Conservation (phyloP, 1,284 basidiomycete genomes). For the Hypsizygus ulmarius region DNA sequence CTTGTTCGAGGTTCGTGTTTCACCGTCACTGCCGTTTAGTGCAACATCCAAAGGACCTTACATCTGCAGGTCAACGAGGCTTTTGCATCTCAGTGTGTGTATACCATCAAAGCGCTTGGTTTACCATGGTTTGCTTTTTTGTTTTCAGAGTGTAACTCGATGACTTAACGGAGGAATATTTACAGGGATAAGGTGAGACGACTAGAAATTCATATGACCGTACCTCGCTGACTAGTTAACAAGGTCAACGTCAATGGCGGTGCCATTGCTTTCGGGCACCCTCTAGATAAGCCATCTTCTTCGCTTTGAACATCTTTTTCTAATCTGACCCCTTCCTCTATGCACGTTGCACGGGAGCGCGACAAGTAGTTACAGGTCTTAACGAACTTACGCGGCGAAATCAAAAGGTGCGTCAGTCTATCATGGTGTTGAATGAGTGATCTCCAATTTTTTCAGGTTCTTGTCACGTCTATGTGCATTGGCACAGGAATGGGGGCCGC, state of each 20-base stretch:
- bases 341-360: constrained; percentile 79
- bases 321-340: constrained; percentile 23
- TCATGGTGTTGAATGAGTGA: constrained; percentile 3
- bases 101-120: constrained; percentile 72
- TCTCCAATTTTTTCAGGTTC: constrained; percentile 40
- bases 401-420: constrained; percentile 56
- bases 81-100: constrained; percentile 86
- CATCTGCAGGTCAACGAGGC: constrained; percentile 83
- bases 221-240: constrained; percentile 28
- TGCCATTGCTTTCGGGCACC: constrained; percentile 86
- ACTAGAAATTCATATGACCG: not conserved
- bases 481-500: constrained; percentile 91
- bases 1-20: constrained; percentile 64
- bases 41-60: not conserved
- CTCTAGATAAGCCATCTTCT: constrained; percentile 64
- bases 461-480: constrained; percentile 85
- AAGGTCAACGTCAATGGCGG: constrained; percentile 91
- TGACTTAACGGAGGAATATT: constrained; percentile 1
- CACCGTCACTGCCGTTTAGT: not conserved
- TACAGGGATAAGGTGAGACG: constrained; percentile 35
- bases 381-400: constrained; percentile 77
- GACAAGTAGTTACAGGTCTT: constrained; percentile 87
- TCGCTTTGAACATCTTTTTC: not conserved
- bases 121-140: constrained; percentile 41
- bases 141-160: not conserved